phyloP scores from a whole-genome alignment of 129 eudicot species.

The Chrysanthemum lavandulifolium region DNA sequence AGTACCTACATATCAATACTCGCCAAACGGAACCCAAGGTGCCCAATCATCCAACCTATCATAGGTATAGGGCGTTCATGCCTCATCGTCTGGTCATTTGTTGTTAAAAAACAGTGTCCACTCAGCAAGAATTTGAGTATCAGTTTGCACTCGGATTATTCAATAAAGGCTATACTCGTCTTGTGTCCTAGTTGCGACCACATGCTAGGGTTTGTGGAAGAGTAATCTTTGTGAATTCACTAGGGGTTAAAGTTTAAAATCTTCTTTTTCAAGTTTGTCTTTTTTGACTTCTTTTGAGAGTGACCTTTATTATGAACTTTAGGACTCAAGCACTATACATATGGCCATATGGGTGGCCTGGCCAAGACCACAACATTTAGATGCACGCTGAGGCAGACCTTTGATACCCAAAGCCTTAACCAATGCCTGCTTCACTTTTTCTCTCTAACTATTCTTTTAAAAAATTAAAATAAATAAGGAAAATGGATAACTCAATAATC shows the following conservation, averaged over 20 bases:
- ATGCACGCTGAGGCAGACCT: conserved; percentile 38
- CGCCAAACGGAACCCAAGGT: no score
- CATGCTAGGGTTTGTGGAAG: conserved; percentile 26
- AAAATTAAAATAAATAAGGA: neutral
- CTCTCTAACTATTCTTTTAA: no score
- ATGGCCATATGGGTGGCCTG: conserved; percentile 21
- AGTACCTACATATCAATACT: no score
- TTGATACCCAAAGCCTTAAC: conserved; percentile 32
- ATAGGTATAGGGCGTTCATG: no score
- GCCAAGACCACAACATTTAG: conserved; percentile 22
- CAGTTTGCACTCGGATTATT: neutral
- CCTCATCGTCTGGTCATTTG: no score
- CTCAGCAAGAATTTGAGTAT: neutral
- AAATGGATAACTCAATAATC: neutral
- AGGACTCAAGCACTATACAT: conserved; percentile 40
- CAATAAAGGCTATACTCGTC: neutral
- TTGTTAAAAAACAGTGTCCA: neutral
- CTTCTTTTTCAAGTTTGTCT: conserved; percentile 35
- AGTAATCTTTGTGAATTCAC: conserved; percentile 30
- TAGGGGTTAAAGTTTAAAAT: conserved; percentile 30
- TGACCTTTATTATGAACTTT: conserved; percentile 42
- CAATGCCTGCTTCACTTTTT: conserved; percentile 19
- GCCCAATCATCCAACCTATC: no score
- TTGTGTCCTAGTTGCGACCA: conserved; percentile 5
- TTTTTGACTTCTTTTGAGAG: conserved; percentile 40